phyloP scores from a whole-genome alignment of 768 basidiomycete species.

The Mycena epipterygia region DNA sequence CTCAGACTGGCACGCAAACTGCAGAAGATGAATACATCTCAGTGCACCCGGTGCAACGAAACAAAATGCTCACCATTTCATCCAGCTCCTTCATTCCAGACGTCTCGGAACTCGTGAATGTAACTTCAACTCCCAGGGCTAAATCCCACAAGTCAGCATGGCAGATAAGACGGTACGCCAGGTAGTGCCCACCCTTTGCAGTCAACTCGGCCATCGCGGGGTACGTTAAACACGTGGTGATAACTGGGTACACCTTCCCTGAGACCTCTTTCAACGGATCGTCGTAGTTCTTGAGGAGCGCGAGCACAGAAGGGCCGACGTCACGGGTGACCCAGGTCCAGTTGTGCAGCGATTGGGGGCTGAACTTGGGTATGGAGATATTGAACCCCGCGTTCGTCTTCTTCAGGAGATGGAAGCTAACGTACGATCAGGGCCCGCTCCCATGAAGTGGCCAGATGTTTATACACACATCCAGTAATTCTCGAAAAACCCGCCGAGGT shows the following conservation, averaged over 20 bases:
- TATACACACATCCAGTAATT: conserved; percentile 10
- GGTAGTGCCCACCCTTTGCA: background rate
- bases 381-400: background rate
- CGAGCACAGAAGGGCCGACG: background rate
- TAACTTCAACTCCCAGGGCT: conserved; percentile 33
- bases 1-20: conserved; percentile 21
- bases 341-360: background rate
- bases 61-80: conserved; percentile 27
- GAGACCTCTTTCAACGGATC: background rate
- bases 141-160: background rate
- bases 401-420: background rate
- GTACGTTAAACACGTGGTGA: background rate
- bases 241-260: conserved; percentile 13
- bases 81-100: conserved; percentile 33
- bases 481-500: conserved; percentile 4
- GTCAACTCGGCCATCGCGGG: background rate
- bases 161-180: no score
- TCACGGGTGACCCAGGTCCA: conserved; percentile 17
- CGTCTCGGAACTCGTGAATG: conserved; percentile 7
- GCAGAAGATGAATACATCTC: background rate
- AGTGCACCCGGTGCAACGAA: background rate
- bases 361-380: conserved; percentile 11
- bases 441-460: no score
- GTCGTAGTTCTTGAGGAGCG: conserved; percentile 13
- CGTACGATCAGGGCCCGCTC: background rate